phyloP scores from a whole-genome alignment of 176 grass and related monocot genomes.

The Chrysopogon serrulatus region DNA sequence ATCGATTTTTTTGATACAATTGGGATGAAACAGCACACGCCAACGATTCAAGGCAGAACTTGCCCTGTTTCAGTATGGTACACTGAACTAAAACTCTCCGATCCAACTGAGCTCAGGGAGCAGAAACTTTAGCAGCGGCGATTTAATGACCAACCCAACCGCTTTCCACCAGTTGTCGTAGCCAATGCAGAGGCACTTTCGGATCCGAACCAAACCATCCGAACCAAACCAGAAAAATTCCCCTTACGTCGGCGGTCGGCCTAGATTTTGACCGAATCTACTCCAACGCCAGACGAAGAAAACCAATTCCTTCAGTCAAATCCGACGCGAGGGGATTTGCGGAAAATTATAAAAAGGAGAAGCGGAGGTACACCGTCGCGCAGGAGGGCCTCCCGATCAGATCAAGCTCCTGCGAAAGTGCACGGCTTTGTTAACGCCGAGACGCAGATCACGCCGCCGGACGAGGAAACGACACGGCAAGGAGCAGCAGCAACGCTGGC shows the following conservation, averaged over 20 bases:
- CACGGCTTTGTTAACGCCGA: background rate
- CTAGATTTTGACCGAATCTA: slow-evolving; percentile 23
- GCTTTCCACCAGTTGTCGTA: background rate
- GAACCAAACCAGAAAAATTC: slow-evolving; percentile 2
- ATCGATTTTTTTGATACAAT: background rate
- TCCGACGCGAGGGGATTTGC: background rate
- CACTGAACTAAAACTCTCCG: background rate
- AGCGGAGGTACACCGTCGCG: background rate
- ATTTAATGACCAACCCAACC: background rate
- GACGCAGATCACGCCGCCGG: slow-evolving; percentile 10
- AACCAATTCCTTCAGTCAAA: slow-evolving; percentile 17
- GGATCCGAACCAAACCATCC: slow-evolving; percentile 3
- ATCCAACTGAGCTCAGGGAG: background rate
- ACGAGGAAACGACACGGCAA: background rate
- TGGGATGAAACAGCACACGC: background rate
- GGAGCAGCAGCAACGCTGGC: background rate
- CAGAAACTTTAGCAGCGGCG: background rate
- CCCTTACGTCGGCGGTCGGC: background rate
- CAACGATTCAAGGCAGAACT: background rate
- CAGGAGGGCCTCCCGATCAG: background rate
- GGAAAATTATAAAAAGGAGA: background rate
- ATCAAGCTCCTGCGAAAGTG: slow-evolving; percentile 17
- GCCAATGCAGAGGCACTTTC: slow-evolving; percentile 3
- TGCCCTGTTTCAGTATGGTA: background rate
- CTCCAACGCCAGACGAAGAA: background rate